Evolutionary conservation across 163 green algal species (phyloP).

Genomic region (Scenedesmus sp.): DNA sequence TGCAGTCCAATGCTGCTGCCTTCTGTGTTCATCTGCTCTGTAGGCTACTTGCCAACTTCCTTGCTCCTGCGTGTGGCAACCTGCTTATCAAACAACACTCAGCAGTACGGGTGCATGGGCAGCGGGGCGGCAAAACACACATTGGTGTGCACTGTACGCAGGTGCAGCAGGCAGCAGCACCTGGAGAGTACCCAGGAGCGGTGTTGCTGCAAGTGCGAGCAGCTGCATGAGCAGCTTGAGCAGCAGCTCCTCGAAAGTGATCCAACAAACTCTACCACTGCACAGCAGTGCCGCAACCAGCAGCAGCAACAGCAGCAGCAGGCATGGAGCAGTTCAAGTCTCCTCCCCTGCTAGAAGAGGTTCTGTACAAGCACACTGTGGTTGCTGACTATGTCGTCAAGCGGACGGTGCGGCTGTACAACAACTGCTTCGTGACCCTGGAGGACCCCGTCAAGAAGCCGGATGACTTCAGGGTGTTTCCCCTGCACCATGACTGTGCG

Average conservation of each 20-base stretch:
- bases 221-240: neutral
- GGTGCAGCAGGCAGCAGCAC: neutral
- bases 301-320: neutral
- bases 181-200: neutral
- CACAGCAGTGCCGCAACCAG: neutral
- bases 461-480: neutral
- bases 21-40: neutral
- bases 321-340: slow-evolving; percentile 4
- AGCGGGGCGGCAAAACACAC: neutral
- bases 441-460: neutral
- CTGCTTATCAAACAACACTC: neutral
- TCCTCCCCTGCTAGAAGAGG: slow-evolving; percentile 16
- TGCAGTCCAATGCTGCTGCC: neutral
- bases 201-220: neutral
- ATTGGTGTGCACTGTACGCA: neutral
- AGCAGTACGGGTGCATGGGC: neutral
- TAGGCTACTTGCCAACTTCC: neutral
- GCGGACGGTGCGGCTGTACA: slow-evolving; percentile 23
- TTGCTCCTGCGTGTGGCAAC: neutral
- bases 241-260: neutral
- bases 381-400: slow-evolving; percentile 39
- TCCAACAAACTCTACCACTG: neutral
- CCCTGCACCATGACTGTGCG: neutral
- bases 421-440: slow-evolving; percentile 27
- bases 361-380: slow-evolving; percentile 43